Conservation (phyloP, 805 yeast genomes). For the Starmera pachycereana region DNA sequence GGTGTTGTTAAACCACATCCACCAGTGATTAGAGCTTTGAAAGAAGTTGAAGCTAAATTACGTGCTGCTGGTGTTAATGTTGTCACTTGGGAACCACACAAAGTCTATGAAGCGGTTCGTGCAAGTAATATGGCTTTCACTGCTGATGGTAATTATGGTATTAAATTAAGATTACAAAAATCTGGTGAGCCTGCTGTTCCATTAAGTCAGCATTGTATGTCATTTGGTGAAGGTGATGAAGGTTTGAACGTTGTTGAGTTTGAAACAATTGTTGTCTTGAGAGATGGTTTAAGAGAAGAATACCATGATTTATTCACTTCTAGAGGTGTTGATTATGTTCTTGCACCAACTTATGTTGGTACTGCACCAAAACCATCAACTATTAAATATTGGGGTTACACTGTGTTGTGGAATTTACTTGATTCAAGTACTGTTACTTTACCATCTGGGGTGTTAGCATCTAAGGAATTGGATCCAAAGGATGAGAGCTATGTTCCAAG, state of each 20-base stretch:
- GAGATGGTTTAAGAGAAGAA: constrained; percentile 51
- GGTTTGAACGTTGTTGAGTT: constrained; percentile 38
- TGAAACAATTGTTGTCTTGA: constrained; percentile 39
- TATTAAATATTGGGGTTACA: constrained; percentile 72
- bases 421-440: constrained; percentile 59
- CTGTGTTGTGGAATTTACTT: constrained; percentile 60
- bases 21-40: constrained; percentile 49
- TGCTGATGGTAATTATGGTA: constrained; percentile 59
- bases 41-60: constrained; percentile 42
- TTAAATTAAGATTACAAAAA: constrained; percentile 36
- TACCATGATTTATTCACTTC: constrained; percentile 43
- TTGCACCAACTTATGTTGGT: constrained; percentile 59
- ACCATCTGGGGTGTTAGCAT: constrained; percentile 51
- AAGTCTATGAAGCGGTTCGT: constrained; percentile 46
- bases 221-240: constrained; percentile 47
- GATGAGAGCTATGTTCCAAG: constrained; percentile 18
- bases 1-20: constrained; percentile 62
- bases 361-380: constrained; percentile 58
- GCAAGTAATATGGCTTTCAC: constrained; percentile 44
- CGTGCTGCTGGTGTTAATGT: constrained; percentile 48
- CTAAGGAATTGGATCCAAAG: constrained; percentile 36
- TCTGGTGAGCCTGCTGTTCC: constrained; percentile 68
- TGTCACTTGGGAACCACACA: constrained; percentile 47
- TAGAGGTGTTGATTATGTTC: constrained; percentile 50
- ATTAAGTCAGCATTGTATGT: constrained; percentile 51